Percentiles rank a stretch among this genome's conserved stretches.
phyloP scores from a whole-genome alignment of 2,329 filamentous ascomycete species.

The Aspergillus sclerotialis region DNA sequence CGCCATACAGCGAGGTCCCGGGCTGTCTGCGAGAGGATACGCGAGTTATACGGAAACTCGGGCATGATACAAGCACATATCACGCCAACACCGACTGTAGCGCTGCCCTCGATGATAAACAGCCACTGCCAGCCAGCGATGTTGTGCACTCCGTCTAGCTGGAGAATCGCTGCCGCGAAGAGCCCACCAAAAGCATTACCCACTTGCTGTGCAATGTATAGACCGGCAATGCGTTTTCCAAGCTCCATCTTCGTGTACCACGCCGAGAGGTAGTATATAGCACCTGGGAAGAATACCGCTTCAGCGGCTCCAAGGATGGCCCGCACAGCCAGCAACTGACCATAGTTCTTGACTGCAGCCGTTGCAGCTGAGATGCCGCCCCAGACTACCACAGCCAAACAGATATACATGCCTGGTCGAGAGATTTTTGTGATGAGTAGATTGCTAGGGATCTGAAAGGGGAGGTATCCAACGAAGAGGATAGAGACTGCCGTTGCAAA shows the following conservation, averaged over 20 bases:
- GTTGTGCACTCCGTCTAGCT: conserved; percentile 13
- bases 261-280: conserved; percentile 32
- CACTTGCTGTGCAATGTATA: conserved; percentile 22
- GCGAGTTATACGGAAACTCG: conserved; percentile 35
- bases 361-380: conserved; percentile 55
- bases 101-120: conserved; percentile 23
- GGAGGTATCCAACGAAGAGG: conserved; percentile 20
- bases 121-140: conserved; percentile 22
- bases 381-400: conserved; percentile 52
- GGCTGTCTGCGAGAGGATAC: conserved; percentile 18
- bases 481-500: conserved; percentile 26
- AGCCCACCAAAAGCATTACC: conserved; percentile 21
- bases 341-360: conserved; percentile 47
- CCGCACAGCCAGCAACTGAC: conserved; percentile 48
- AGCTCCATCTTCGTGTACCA: conserved; percentile 35
- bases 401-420: conserved; percentile 47
- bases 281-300: conserved; percentile 52
- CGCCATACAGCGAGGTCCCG: conserved; percentile 18
- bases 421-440: conserved; percentile 46
- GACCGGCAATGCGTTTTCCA: conserved; percentile 22
- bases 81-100: conserved; percentile 20
- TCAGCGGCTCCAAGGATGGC: conserved; percentile 58
- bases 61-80: conserved; percentile 32
- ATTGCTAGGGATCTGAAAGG: conserved; percentile 40
- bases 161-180: conserved; percentile 19